These are phyloP conservation scores for Cercospora brassicicola DNA, from an alignment of 2,329 filamentous ascomycete species.

Conservation along the genomic window DNA sequence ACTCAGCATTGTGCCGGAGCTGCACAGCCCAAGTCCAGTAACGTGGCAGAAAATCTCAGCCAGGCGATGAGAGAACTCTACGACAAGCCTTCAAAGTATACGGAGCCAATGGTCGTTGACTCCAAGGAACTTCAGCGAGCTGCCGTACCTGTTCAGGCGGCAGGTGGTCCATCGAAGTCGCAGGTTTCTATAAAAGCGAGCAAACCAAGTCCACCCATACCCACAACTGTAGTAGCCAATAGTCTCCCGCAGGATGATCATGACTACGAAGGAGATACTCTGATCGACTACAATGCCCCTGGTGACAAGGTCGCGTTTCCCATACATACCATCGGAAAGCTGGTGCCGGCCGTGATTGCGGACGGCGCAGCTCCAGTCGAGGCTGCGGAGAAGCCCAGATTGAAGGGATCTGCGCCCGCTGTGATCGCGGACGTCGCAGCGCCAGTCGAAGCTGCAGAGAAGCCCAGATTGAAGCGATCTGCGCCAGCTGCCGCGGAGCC, in stretches of 20 bases:
- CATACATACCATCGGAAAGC: neutral
- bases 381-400: no score
- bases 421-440: neutral
- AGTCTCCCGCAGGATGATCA: neutral
- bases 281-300: neutral
- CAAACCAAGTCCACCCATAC: neutral
- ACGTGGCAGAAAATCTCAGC: slow-evolving; percentile 8
- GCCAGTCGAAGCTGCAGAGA: neutral
- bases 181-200: neutral
- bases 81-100: neutral
- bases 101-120: neutral
- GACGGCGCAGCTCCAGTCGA: no score
- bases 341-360: neutral
- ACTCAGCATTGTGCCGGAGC: neutral
- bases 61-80: slow-evolving; percentile 9
- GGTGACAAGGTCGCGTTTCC: neutral
- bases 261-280: neutral
- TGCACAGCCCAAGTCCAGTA: slow-evolving; percentile 8
- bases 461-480: neutral
- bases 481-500: neutral
- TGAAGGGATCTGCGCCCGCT: neutral
- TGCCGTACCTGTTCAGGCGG: neutral
- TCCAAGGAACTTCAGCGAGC: neutral
- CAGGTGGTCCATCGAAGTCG: neutral
- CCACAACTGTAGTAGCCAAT: neutral